phyloP scores from a whole-genome alignment of 2,329 filamentous ascomycete genomes.

The Beauveria bassiana region DNA sequence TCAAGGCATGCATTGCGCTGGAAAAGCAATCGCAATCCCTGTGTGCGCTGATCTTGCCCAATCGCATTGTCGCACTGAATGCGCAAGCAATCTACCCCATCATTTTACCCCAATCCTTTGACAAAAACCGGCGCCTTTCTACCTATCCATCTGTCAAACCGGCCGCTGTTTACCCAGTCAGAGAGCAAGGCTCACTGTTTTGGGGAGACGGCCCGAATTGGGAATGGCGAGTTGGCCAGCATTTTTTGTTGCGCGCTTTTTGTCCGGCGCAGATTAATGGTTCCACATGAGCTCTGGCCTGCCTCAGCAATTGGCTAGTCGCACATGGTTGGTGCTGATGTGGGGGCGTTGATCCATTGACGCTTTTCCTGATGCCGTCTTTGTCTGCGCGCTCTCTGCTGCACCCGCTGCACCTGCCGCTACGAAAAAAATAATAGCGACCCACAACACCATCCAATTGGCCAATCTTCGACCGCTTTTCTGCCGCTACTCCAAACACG shows the following conservation, averaged over 20 bases:
- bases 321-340: constrained; percentile 18
- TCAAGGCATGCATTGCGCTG: not conserved
- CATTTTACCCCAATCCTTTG: not conserved
- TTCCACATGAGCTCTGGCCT: constrained; percentile 26
- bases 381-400: not conserved
- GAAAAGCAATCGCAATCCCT: not conserved
- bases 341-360: constrained; percentile 21
- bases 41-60: not conserved
- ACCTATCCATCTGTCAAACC: not conserved
- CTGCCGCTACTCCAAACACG: not conserved
- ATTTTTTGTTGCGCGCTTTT: constrained; percentile 21
- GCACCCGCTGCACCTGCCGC: not conserved
- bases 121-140: not conserved
- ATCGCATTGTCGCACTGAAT: constrained; percentile 3
- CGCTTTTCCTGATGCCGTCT: constrained; percentile 12
- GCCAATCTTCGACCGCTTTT: constrained; percentile 4
- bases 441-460: constrained; percentile 4
- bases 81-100: not conserved
- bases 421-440: not conserved
- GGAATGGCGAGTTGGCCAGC: constrained; percentile 8
- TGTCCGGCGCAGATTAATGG: constrained; percentile 23
- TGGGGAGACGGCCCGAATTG: constrained; percentile 9
- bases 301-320: constrained; percentile 20
- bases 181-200: constrained; percentile 13
- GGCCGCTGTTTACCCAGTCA: constrained; percentile 4